phyloP scores from a whole-genome alignment of 768 basidiomycete genomes.

The Lepiota venenata region DNA sequence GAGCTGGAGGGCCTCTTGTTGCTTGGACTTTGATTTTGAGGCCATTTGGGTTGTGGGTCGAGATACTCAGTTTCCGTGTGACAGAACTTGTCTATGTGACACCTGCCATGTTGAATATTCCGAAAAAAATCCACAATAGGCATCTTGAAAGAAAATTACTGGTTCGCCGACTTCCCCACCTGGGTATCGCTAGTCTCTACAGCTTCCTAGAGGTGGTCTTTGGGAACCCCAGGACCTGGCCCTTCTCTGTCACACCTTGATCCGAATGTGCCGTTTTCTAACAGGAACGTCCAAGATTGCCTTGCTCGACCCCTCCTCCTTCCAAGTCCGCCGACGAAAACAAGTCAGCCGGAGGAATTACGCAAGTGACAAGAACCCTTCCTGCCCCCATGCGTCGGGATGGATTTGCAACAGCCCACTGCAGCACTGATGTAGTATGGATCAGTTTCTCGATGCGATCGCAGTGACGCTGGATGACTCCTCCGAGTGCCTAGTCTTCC shows the following conservation, averaged over 20 bases:
- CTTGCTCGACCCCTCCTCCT: no score
- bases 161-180: not conserved
- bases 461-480: not conserved
- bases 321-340: no score
- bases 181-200: not conserved
- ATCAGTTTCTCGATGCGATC: not conserved
- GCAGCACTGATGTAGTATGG: constrained; percentile 1
- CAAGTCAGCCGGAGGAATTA: no score
- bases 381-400: not conserved
- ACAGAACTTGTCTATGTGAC: not conserved
- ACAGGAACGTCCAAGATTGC: no score
- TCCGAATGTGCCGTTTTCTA: not conserved
- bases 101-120: not conserved
- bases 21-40: constrained; percentile 67
- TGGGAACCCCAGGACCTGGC: not conserved
- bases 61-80: not conserved
- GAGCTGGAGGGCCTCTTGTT: constrained; percentile 87
- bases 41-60: constrained; percentile 21
- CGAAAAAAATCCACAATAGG: constrained; percentile 9
- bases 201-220: not conserved
- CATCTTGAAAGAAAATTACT: constrained; percentile 7
- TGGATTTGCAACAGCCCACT: not conserved
- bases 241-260: not conserved
- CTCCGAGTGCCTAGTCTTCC: not conserved
- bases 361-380: no score